Evolutionary conservation across 192 early-diverging fungal species (phyloP).

Genomic region (Gamsiella multidivaricata): DNA sequence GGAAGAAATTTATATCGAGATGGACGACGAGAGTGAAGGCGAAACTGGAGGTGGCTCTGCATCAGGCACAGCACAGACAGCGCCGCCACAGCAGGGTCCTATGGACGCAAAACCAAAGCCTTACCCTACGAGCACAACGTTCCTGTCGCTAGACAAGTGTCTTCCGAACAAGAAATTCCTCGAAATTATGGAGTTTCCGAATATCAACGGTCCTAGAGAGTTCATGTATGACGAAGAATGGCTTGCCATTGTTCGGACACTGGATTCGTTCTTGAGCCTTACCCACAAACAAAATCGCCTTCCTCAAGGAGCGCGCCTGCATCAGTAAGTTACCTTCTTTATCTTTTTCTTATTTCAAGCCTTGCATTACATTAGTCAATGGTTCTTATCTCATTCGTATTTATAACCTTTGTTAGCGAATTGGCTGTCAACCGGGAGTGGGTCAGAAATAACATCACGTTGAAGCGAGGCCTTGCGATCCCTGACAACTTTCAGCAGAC

Average conservation of each 20-base stretch:
- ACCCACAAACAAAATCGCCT: constrained; percentile 57
- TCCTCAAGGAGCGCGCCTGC: constrained; percentile 57
- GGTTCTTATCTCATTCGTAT: no score
- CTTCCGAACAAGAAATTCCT: constrained; percentile 80
- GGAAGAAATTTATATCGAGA: constrained; percentile 68
- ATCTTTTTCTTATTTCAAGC: neutral
- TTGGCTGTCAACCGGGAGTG: constrained; percentile 72
- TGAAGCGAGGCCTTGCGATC: constrained; percentile 68
- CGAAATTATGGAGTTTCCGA: constrained; percentile 67
- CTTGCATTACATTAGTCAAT: no score
- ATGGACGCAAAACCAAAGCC: neutral
- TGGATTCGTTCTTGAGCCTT: constrained; percentile 66
- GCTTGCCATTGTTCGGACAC: constrained; percentile 79
- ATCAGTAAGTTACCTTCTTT: constrained; percentile 47
- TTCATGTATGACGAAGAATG: constrained; percentile 91
- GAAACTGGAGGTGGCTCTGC: constrained; percentile 13
- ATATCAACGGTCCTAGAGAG: constrained; percentile 39
- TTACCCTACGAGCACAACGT: constrained; percentile 68
- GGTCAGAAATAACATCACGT: constrained; percentile 71
- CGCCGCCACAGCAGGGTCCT: neutral
- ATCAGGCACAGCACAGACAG: neutral
- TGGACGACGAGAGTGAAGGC: constrained; percentile 54
- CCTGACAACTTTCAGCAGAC: constrained; percentile 86
- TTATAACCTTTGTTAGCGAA: constrained; percentile 39
- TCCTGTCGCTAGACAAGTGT: constrained; percentile 97